Evolutionary conservation across 1,284 basidiomycete species (phyloP).

Genomic region (Malassezia pachydermatis): DNA sequence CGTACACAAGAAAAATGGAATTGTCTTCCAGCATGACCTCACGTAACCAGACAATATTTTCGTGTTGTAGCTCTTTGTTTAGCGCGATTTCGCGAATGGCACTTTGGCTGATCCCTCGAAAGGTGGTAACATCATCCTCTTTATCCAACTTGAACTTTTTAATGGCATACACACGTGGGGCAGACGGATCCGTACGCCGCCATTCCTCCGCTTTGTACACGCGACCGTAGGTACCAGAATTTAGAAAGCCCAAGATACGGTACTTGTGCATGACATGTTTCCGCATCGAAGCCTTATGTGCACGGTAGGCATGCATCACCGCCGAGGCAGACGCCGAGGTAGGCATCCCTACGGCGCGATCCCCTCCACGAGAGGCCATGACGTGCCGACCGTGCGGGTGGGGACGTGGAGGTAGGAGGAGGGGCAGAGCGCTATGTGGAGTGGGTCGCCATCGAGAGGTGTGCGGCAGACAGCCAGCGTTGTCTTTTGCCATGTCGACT

Average conservation of each 20-base stretch:
- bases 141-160: constrained; percentile 99
- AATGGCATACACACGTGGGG: constrained; percentile 61
- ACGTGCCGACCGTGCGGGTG: background rate
- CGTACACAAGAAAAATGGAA: constrained; percentile 79
- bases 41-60: constrained; percentile 78
- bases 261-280: constrained; percentile 52
- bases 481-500: constrained; percentile 6
- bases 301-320: constrained; percentile 39
- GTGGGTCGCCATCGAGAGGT: background rate
- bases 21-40: constrained; percentile 97
- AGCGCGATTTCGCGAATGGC: constrained; percentile 94
- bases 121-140: constrained; percentile 53
- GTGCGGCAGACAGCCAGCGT: background rate
- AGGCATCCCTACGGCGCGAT: too few relatives aligned
- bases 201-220: constrained; percentile 79
- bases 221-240: constrained; percentile 90
- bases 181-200: constrained; percentile 21
- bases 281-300: constrained; percentile 28
- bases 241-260: constrained; percentile 88
- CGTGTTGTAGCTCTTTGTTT: constrained; percentile 84
- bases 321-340: constrained; percentile 18
- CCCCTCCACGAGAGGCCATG: too few relatives aligned
- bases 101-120: constrained; percentile 94
- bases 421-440: background rate
- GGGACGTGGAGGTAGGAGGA: background rate